phyloP scores from a whole-genome alignment of 352 stramenopile genomes.

The Globisporangium heterothallicum region DNA sequence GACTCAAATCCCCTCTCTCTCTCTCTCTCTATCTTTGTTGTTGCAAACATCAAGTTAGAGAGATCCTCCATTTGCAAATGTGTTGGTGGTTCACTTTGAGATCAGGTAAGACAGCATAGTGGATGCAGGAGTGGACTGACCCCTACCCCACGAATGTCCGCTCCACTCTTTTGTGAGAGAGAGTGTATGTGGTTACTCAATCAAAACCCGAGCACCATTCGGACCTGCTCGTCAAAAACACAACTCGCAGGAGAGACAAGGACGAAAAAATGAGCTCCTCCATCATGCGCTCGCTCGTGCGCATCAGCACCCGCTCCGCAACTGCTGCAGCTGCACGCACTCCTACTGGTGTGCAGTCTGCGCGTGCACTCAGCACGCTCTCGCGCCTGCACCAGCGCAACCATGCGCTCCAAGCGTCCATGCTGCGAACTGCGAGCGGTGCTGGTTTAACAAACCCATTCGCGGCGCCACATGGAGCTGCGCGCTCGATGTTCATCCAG shows the following conservation, averaged over 20 bases:
- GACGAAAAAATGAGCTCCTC: slow-evolving; percentile 2
- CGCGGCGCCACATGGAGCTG: slow-evolving; percentile 22
- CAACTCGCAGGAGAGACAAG: neutral
- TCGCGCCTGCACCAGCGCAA: slow-evolving; percentile 2
- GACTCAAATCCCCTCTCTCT: too few species aligned
- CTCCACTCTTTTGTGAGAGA: too few species aligned
- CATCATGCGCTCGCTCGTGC: slow-evolving; percentile 20
- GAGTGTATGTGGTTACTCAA: neutral
- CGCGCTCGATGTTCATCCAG: slow-evolving; percentile 97
- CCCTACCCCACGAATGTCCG: neutral
- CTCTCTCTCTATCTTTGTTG: neutral
- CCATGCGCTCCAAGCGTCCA: slow-evolving; percentile 1
- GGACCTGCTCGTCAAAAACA: neutral
- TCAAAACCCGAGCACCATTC: neutral
- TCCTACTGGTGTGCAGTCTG: neutral
- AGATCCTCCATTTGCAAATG: too few species aligned
- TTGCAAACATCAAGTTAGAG: neutral
- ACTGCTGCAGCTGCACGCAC: neutral
- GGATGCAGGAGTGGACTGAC: too few species aligned
- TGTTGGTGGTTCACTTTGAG: too few species aligned
- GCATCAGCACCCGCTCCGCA: slow-evolving; percentile 11
- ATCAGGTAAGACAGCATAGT: too few species aligned
- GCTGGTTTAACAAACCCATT: slow-evolving; percentile 6
- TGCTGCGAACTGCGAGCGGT: neutral
- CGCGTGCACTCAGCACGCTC: slow-evolving; percentile 2